Evolutionary conservation across 2,329 filamentous ascomycete species (phyloP), one percentile per base, ranked within the genome.

Genomic region (Madurella fahalii): DNA sequence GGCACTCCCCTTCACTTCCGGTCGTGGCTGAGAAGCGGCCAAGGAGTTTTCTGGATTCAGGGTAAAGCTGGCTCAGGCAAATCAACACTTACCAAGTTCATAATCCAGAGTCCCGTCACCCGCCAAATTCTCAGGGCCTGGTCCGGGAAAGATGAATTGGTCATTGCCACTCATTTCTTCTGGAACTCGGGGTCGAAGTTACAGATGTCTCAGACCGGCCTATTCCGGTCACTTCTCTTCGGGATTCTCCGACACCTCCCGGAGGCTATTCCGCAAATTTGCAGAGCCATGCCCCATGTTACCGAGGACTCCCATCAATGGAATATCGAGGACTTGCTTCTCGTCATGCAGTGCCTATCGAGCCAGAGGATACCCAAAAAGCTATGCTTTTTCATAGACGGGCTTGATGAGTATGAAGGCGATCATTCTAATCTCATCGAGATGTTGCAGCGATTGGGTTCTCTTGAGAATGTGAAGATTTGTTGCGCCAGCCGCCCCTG

Each of bases 61-160:
- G 74, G 74, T 1, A 74, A 74, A 41, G 63, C 72, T 0, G 72
- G 73, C 7, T 69, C 70, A 0, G 73, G 73, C 0, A 76, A 75
- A 50, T 74, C 72, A 1, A 75, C 72, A 0, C 53, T 75, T 9
- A 71, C 75, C 68, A 73, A 72, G 40, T 69, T 66, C 40, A 51
- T 75, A 5, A 55, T 32, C 34, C 9, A 37, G 11, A 11, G 11
- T 11, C 4, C 34, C 2, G 11, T 2, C 4, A 37, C 34, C 2
- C 4, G 4, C 11, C 4, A 37, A 4, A 37, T 5, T 37, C 9
- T 37, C 34, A 5, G 13, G 4, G 4, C 4, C 2, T 37, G 34
- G 34, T 4, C 34, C 2, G 13, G 34, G 13, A 11, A 11, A 2
- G 9, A 37, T 4, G 4, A 15, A 4, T 4, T 15, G 2, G 34